Conservation (phyloP, 2,329 filamentous ascomycete species). For the Huntiella decipiens region DNA sequence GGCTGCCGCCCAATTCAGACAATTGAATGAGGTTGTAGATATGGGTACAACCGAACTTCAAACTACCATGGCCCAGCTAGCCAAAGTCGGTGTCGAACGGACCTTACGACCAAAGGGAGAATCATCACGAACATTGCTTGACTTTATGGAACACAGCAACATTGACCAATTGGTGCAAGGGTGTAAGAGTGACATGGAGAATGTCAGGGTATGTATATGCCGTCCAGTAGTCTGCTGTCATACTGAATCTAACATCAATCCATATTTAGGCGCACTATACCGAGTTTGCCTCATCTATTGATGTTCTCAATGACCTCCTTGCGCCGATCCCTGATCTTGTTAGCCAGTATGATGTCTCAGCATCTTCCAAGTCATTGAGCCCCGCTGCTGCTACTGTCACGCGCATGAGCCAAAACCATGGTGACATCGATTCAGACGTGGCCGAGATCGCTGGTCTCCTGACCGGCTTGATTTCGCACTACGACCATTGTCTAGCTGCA, state of each 20-base stretch:
- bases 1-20: constrained; percentile 40
- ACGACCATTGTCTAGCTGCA: constrained; percentile 81
- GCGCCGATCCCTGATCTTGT: constrained; percentile 26
- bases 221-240: too few species aligned
- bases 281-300: constrained; percentile 56
- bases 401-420: neutral
- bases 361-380: constrained; percentile 16
- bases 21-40: constrained; percentile 46
- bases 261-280: constrained; percentile 27
- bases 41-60: constrained; percentile 44
- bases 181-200: constrained; percentile 51
- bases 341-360: constrained; percentile 9
- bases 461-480: constrained; percentile 66
- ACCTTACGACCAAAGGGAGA: constrained; percentile 41
- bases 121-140: constrained; percentile 43
- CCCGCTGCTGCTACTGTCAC: constrained; percentile 12
- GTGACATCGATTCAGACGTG: neutral
- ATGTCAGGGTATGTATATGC: constrained; percentile 37
- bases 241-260: too few species aligned
- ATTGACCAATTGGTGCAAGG: constrained; percentile 46
- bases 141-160: constrained; percentile 57
- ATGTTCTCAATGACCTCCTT: constrained; percentile 48
- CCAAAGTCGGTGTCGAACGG: constrained; percentile 43
- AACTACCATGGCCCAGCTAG: constrained; percentile 45
- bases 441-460: constrained; percentile 36